phyloP scores from a whole-genome alignment of 805 yeast species.

The Henningerozyma blattae region DNA sequence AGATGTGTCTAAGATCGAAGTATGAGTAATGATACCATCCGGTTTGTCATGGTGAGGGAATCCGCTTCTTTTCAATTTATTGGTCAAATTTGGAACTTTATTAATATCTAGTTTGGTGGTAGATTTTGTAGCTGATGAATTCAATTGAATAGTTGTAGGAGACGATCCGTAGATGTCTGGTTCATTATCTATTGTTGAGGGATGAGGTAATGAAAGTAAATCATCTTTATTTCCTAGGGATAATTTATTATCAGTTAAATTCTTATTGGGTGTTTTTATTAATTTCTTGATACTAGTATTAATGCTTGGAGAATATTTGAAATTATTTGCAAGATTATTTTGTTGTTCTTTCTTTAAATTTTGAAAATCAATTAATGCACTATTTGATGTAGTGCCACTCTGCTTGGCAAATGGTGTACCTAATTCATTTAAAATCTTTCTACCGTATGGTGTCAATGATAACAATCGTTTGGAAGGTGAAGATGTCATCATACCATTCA shows the following conservation, averaged over 20 bases:
- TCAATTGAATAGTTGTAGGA: slow-evolving; percentile 25
- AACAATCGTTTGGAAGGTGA: slow-evolving; percentile 22
- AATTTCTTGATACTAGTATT: too few species aligned
- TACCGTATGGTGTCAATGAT: slow-evolving; percentile 25
- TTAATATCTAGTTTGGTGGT: slow-evolving; percentile 9
- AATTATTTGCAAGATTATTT: slow-evolving; percentile 5
- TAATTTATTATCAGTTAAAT: slow-evolving; percentile 1
- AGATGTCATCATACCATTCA: slow-evolving; percentile 10
- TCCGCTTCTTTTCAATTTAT: slow-evolving; percentile 4
- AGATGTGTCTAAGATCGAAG: slow-evolving; percentile 9
- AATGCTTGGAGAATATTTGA: background rate
- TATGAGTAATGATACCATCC: slow-evolving; percentile 13
- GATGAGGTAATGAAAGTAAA: background rate
- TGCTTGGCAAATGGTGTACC: slow-evolving; percentile 21
- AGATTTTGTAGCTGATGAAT: slow-evolving; percentile 24
- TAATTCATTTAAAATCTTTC: slow-evolving; percentile 19
- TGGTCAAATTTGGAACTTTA: slow-evolving; percentile 10
- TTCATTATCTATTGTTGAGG: slow-evolving; percentile 3
- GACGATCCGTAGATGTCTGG: slow-evolving; percentile 22
- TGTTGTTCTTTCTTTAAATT: slow-evolving; percentile 19
- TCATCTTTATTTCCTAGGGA: slow-evolving; percentile 1
- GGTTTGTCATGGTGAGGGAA: too few species aligned
- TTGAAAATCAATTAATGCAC: slow-evolving; percentile 24
- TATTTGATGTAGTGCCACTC: slow-evolving; percentile 15
- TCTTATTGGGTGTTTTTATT: background rate